Evolutionary conservation across 805 yeast genomes (phyloP).

Genomic region (Metschnikowia similis): DNA sequence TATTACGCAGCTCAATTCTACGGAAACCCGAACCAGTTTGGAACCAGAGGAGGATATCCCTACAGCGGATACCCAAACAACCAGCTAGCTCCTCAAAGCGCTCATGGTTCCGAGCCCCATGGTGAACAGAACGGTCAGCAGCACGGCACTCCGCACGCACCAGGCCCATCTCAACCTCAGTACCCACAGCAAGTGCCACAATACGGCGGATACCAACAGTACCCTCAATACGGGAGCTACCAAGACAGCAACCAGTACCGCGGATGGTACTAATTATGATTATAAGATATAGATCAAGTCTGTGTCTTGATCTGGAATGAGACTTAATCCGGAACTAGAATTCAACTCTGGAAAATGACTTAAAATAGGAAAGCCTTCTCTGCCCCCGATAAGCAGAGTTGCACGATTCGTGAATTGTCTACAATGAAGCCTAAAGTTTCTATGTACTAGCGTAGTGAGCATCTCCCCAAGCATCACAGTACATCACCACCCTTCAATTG

Average conservation of each 20-base stretch:
- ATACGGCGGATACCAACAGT: constrained; percentile 45
- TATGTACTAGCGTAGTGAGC: not conserved
- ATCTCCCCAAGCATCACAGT: not conserved
- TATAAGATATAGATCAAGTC: not conserved
- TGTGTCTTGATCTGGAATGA: not conserved
- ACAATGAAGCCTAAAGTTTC: constrained; percentile 2
- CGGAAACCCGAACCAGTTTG: constrained; percentile 19
- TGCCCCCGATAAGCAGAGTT: not conserved
- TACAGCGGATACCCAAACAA: constrained; percentile 18
- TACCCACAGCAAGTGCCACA: constrained; percentile 39
- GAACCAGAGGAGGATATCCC: constrained; percentile 21
- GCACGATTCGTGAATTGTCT: not conserved
- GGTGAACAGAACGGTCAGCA: constrained; percentile 22
- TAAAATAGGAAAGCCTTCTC: not conserved
- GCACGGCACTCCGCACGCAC: constrained; percentile 22
- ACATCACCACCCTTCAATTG: not conserved
- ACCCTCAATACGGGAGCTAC: constrained; percentile 44
- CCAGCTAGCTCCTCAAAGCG: constrained; percentile 18
- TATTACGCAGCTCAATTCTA: constrained; percentile 18
- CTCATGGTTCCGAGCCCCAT: constrained; percentile 14
- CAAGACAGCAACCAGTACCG: constrained; percentile 42
- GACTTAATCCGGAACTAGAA: not conserved
- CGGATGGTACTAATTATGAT: constrained; percentile 34
- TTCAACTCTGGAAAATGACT: not conserved
- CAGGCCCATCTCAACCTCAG: constrained; percentile 18